These are phyloP conservation scores for Metschnikowia borealis DNA, from an alignment of 805 yeast genomes.

Conservation along the genomic window DNA sequence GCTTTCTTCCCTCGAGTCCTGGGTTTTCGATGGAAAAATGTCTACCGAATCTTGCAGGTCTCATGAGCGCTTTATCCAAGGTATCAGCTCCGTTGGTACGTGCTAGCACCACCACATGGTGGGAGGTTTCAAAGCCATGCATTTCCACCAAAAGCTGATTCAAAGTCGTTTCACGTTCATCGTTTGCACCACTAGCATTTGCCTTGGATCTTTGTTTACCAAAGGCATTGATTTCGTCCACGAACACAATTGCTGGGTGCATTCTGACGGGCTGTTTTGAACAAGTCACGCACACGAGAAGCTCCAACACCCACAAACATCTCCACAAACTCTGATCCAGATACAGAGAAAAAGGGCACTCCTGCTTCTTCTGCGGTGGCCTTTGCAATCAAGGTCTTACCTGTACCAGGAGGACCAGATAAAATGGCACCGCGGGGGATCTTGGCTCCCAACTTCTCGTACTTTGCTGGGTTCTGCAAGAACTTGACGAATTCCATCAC, in stretches of 20 bases:
- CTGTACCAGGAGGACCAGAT: slow-evolving; percentile 97
- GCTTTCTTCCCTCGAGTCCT: slow-evolving; percentile 84
- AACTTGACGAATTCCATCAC: slow-evolving; percentile 93
- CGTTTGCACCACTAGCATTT: slow-evolving; percentile 69
- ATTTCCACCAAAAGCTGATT: slow-evolving; percentile 91
- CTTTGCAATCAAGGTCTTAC: slow-evolving; percentile 87
- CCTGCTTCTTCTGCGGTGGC: slow-evolving; percentile 98
- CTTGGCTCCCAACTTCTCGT: slow-evolving; percentile 86
- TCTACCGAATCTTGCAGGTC: slow-evolving; percentile 95
- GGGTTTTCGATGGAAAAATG: slow-evolving; percentile 85
- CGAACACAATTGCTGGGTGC: slow-evolving; percentile 89
- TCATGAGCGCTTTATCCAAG: slow-evolving; percentile 79
- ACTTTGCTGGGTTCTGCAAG: slow-evolving; percentile 77
- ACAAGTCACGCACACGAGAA: slow-evolving; percentile 86
- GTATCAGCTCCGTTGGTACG: slow-evolving; percentile 95
- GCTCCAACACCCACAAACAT: slow-evolving; percentile 98
- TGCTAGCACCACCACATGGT: slow-evolving; percentile 89
- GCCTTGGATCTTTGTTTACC: slow-evolving; percentile 81
- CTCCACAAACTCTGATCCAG: slow-evolving; percentile 94
- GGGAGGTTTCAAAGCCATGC: slow-evolving; percentile 89
- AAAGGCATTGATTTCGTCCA: slow-evolving; percentile 94
- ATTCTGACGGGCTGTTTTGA: slow-evolving; percentile 82
- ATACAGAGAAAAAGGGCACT: slow-evolving; percentile 86
- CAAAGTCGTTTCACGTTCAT: slow-evolving; percentile 89
- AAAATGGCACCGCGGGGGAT: slow-evolving; percentile 94